phyloP scores from a whole-genome alignment of 129 eudicot species.

The Flaveria ramosissima region DNA sequence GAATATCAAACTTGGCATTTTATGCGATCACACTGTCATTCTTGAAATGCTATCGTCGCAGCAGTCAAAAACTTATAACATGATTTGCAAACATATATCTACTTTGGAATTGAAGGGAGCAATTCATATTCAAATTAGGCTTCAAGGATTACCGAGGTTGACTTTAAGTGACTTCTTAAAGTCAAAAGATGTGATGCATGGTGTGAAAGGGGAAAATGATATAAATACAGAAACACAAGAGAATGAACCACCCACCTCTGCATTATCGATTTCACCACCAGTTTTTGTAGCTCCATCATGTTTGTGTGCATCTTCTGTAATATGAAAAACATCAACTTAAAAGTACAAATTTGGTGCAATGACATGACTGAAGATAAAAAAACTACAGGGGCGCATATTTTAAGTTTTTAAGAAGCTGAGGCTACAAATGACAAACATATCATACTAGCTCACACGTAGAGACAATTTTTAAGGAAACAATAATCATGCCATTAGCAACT shows the following conservation, averaged over 20 bases:
- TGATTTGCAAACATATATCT: background rate
- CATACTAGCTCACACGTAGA: background rate
- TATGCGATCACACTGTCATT: background rate
- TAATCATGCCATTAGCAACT: background rate
- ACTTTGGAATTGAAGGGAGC: background rate
- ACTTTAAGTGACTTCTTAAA: background rate
- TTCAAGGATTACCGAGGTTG: background rate
- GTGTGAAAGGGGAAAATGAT: background rate
- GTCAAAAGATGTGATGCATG: background rate
- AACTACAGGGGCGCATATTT: background rate
- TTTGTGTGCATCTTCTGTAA: constrained; percentile 34
- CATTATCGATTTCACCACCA: constrained; percentile 36
- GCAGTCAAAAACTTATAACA: background rate
- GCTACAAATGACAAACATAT: constrained; percentile 6
- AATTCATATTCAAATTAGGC: background rate
- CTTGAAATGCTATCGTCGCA: background rate
- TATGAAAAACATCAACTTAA: background rate
- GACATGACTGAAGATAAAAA: background rate
- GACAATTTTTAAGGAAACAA: background rate
- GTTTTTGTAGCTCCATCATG: constrained; percentile 35
- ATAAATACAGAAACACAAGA: constrained; percentile 2
- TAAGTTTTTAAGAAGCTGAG: background rate
- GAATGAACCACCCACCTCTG: constrained; percentile 32
- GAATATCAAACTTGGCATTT: background rate
- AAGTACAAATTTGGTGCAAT: background rate